Conservation (phyloP, 2,329 filamentous ascomycete species). For the Fusarium bactridioides region DNA sequence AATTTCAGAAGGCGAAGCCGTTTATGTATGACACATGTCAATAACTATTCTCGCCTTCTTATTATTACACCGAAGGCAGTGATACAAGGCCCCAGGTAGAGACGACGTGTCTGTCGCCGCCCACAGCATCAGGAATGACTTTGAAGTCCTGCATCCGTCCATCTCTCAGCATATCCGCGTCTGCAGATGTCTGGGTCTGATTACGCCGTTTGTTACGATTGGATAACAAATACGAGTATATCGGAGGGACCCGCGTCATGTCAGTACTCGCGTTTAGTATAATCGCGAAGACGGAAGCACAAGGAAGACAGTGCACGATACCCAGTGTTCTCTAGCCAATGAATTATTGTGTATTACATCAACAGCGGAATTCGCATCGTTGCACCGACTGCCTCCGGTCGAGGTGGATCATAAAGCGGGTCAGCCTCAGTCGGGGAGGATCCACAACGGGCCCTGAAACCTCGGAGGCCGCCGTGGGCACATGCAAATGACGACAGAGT, state of each 20-base stretch:
- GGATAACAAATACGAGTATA: neutral
- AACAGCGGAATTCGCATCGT: neutral
- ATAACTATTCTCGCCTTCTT: no score
- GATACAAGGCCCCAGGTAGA: no score
- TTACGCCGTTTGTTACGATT: neutral
- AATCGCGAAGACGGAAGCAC: neutral
- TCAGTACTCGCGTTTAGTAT: neutral
- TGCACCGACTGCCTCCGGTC: neutral
- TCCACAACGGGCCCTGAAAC: neutral
- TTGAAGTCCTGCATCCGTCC: no score
- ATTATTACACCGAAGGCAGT: no score
- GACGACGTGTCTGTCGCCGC: no score
- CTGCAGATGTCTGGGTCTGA: neutral
- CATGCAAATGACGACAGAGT: neutral
- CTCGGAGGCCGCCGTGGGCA: no score
- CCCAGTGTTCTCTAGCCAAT: no score
- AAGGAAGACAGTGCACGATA: no score
- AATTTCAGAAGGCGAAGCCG: no score
- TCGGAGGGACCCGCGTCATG: neutral
- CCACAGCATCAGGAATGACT: no score
- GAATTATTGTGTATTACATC: rapidly evolving
- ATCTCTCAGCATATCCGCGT: neutral
- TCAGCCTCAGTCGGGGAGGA: constrained; percentile 3
- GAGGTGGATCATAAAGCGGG: neutral
- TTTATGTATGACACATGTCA: no score